Evolutionary conservation across 1,139 yeast species (phyloP).

Genomic region (Scheffersomyces stambukii): DNA sequence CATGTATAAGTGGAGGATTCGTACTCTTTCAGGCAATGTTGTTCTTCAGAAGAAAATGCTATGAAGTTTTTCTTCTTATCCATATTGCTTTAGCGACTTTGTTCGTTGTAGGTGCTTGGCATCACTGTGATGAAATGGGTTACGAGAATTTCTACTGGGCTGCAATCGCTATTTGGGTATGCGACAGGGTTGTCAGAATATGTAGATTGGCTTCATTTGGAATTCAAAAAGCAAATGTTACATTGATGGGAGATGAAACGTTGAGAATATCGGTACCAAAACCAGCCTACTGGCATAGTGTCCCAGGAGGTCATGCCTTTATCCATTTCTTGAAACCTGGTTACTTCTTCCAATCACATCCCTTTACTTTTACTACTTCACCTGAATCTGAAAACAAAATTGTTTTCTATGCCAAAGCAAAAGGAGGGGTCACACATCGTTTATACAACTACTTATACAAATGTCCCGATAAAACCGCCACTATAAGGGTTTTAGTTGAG

Average conservation of each 20-base stretch:
- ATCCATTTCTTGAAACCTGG: constrained; percentile 40
- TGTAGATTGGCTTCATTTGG: constrained; percentile 29
- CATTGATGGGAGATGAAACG: constrained; percentile 34
- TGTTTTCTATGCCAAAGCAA: constrained; percentile 25
- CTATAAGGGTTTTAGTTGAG: constrained; percentile 28
- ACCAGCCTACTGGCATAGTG: constrained; percentile 33
- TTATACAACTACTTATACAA: constrained; percentile 22
- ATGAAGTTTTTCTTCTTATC: constrained; percentile 34
- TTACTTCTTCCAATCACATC: constrained; percentile 39
- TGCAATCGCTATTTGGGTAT: constrained; percentile 36
- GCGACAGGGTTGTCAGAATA: constrained; percentile 34
- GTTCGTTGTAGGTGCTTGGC: constrained; percentile 35
- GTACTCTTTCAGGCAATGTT: constrained; percentile 33
- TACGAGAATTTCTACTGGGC: constrained; percentile 34
- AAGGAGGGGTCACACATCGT: constrained; percentile 30
- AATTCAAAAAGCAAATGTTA: constrained; percentile 28
- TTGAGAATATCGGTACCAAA: constrained; percentile 35
- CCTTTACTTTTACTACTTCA: constrained; percentile 27
- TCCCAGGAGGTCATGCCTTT: constrained; percentile 48
- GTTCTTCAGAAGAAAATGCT: constrained; percentile 32
- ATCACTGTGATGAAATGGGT: constrained; percentile 32
- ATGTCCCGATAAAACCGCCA: constrained; percentile 20
- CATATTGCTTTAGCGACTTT: constrained; percentile 36
- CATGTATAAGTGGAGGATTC: constrained; percentile 29
- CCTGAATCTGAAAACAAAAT: constrained; percentile 19